Evolutionary conservation across 805 yeast species (phyloP).

Genomic region (Millerozyma acaciae): DNA sequence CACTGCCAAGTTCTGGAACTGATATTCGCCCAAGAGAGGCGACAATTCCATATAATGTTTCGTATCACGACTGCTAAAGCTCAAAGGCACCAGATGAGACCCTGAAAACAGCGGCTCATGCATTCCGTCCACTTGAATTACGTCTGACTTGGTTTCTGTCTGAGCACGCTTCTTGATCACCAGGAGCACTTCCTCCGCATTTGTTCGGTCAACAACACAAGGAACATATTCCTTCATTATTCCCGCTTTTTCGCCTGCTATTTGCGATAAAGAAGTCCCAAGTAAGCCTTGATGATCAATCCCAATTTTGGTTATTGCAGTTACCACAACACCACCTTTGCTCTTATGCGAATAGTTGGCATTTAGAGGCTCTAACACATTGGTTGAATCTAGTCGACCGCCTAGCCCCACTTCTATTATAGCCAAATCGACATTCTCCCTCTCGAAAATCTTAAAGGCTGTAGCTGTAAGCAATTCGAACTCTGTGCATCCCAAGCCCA

Average conservation of each 20-base stretch:
- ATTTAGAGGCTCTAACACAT: conserved; percentile 46
- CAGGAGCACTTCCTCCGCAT: conserved; percentile 46
- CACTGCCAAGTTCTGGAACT: conserved; percentile 61
- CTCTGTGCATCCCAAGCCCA: conserved; percentile 69
- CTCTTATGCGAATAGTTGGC: conserved; percentile 6
- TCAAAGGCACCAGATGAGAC: too few relatives aligned
- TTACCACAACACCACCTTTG: conserved; percentile 44
- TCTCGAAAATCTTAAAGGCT: conserved; percentile 72
- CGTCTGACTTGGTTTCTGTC: conserved; percentile 17
- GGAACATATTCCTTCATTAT: conserved; percentile 63
- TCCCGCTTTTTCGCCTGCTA: conserved; percentile 84
- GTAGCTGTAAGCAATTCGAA: conserved; percentile 84
- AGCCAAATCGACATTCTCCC: conserved; percentile 62
- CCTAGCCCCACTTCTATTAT: conserved; percentile 95
- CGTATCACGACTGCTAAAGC: too few relatives aligned
- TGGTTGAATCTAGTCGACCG: conserved; percentile 86
- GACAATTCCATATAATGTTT: conserved; percentile 19
- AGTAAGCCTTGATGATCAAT: conserved; percentile 78
- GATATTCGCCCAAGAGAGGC: conserved; percentile 73
- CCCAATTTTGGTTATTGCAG: conserved; percentile 82
- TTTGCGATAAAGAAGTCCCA: conserved; percentile 61
- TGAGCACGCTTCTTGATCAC: conserved; percentile 41
- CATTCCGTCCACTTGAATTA: conserved; percentile 21
- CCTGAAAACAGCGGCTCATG: too few relatives aligned
- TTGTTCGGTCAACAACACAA: conserved; percentile 70